phyloP scores from a whole-genome alignment of 192 early-diverging fungal genomes.

The Entomortierella beljakovae region DNA sequence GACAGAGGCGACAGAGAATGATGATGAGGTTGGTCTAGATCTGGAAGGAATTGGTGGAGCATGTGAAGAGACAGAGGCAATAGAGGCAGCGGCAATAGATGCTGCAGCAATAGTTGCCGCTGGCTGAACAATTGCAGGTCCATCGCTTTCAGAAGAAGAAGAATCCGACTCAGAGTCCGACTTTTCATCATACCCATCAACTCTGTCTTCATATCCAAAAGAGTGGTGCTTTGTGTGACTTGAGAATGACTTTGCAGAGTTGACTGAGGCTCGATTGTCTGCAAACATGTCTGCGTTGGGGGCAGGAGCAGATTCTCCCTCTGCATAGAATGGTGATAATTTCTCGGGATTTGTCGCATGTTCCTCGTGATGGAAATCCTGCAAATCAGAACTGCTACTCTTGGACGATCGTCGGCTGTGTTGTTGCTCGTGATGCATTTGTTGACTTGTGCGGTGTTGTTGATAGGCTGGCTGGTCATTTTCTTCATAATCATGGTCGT shows the following conservation, averaged over 20 bases:
- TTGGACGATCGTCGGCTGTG: not conserved
- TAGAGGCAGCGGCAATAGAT: constrained; percentile 2
- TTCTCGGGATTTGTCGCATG: not conserved
- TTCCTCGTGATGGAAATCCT: not conserved
- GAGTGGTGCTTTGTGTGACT: constrained; percentile 48
- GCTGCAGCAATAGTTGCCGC: not conserved
- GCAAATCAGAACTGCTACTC: not conserved
- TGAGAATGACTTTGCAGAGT: constrained; percentile 42
- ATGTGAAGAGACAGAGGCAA: not conserved
- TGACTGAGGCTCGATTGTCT: constrained; percentile 30
- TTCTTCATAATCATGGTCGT: constrained; percentile 2
- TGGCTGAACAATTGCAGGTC: not conserved
- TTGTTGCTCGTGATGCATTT: not conserved
- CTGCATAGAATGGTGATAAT: constrained; percentile 10
- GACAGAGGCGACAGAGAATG: constrained; percentile 12
- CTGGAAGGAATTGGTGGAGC: constrained; percentile 36
- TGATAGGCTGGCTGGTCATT: not conserved
- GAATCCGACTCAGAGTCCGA: constrained; percentile 34
- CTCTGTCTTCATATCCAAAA: constrained; percentile 33
- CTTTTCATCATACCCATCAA: constrained; percentile 4
- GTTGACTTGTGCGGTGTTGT: not conserved
- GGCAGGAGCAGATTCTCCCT: constrained; percentile 1
- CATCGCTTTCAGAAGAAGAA: constrained; percentile 20
- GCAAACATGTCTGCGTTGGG: constrained; percentile 13
- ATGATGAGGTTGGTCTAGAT: constrained; percentile 37